Conservation (phyloP, 2,329 filamentous ascomycete species). For the Fusarium haematococcum region DNA sequence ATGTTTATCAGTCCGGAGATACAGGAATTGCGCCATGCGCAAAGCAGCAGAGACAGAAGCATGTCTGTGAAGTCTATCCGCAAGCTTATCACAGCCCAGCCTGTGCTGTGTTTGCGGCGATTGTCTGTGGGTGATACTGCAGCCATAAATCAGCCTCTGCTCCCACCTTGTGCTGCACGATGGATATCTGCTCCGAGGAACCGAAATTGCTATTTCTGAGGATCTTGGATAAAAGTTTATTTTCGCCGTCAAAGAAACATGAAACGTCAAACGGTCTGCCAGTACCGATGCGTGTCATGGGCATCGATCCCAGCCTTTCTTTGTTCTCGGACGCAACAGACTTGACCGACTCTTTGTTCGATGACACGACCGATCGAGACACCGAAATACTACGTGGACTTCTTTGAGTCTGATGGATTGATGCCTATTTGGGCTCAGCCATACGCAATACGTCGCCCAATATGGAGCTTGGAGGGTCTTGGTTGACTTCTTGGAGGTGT, state of each 20-base stretch:
- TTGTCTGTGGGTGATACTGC: slow-evolving; percentile 30
- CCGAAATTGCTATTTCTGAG: neutral
- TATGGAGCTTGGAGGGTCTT: slow-evolving; percentile 14
- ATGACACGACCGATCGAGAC: slow-evolving; percentile 6
- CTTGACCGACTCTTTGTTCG: slow-evolving; percentile 17
- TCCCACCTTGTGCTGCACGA: slow-evolving; percentile 21
- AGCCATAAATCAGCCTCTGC: slow-evolving; percentile 36
- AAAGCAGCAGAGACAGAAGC: slow-evolving; percentile 36
- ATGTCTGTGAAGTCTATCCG: slow-evolving; percentile 38
- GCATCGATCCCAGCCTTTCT: slow-evolving; percentile 3
- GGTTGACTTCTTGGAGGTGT: neutral
- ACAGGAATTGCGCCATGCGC: slow-evolving; percentile 36
- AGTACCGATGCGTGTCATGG: slow-evolving; percentile 7
- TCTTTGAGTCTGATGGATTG: neutral
- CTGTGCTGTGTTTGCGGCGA: slow-evolving; percentile 14
- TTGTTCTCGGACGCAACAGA: slow-evolving; percentile 10
- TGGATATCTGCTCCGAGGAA: neutral
- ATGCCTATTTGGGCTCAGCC: neutral
- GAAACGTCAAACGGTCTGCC: neutral
- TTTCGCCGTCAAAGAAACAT: slow-evolving; percentile 28
- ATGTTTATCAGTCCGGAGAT: slow-evolving; percentile 40
- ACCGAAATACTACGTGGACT: neutral
- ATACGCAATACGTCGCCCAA: neutral
- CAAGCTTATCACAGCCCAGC: slow-evolving; percentile 35
- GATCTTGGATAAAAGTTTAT: slow-evolving; percentile 13